These are phyloP conservation scores for Saccharomyces cerevisiae DNA, from an alignment of 805 yeast genomes.

Conservation along the genomic window DNA sequence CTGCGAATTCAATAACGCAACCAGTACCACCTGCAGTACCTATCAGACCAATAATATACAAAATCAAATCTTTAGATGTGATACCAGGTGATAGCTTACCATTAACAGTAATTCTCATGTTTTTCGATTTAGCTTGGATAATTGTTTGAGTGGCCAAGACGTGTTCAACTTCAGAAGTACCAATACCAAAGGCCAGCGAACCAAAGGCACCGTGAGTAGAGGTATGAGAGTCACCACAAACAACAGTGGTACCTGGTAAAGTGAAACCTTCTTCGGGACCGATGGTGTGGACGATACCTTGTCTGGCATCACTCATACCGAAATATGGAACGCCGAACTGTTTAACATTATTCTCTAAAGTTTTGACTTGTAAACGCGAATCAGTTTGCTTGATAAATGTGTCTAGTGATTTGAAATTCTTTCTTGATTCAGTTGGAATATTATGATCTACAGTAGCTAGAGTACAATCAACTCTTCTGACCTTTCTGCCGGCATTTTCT, in stretches of 20 bases:
- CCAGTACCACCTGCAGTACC: slow-evolving; percentile 99
- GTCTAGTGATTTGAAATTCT: slow-evolving; percentile 58
- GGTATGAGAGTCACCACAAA: slow-evolving; percentile 98
- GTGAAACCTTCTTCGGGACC: slow-evolving; percentile 99
- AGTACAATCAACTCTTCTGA: slow-evolving; percentile 88
- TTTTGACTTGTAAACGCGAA: slow-evolving; percentile 84
- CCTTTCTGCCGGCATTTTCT: slow-evolving; percentile 74
- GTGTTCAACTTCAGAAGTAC: slow-evolving; percentile 98
- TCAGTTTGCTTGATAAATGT: slow-evolving; percentile 85
- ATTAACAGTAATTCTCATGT: slow-evolving; percentile 81
- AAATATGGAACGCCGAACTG: slow-evolving; percentile 85
- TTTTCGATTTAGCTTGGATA: slow-evolving; percentile 89
- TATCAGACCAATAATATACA: slow-evolving; percentile 90
- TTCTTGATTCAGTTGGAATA: slow-evolving; percentile 90
- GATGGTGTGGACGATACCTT: slow-evolving; percentile 96
- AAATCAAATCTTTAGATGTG: slow-evolving; percentile 90
- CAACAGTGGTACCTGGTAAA: slow-evolving; percentile 96
- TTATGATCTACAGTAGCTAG: slow-evolving; percentile 95
- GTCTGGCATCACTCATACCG: slow-evolving; percentile 91
- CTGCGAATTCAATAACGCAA: slow-evolving; percentile 91
- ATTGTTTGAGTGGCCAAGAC: slow-evolving; percentile 95
- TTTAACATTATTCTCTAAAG: slow-evolving; percentile 87
- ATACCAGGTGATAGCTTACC: slow-evolving; percentile 84
- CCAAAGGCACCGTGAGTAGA: slow-evolving; percentile 99
- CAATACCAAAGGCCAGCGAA: slow-evolving; percentile 94